These are phyloP conservation scores for Eucalyptus urophylla DNA, from an alignment of 345 rosid species.

Conservation along the genomic window DNA sequence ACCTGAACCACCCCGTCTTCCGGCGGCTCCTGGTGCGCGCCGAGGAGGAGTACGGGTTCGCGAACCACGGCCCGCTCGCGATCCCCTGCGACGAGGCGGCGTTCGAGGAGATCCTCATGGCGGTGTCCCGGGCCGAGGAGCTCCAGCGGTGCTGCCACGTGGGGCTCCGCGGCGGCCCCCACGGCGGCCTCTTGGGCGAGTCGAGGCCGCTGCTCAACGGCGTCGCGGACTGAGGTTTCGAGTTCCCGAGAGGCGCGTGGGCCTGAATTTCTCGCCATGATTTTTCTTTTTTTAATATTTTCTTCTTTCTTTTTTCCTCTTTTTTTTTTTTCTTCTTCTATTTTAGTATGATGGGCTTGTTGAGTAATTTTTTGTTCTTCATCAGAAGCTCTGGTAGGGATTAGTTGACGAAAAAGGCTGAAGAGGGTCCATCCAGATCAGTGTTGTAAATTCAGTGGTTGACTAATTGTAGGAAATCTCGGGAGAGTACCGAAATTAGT, in stretches of 20 bases:
- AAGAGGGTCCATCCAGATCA: neutral
- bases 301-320: neutral
- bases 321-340: neutral
- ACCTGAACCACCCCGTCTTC: slow-evolving; percentile 84
- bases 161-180: slow-evolving; percentile 3
- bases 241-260: neutral
- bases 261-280: neutral
- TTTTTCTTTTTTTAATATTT: neutral
- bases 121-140: slow-evolving; percentile 38
- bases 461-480: slow-evolving; percentile 2
- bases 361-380: neutral
- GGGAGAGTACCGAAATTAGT: neutral
- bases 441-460: slow-evolving; percentile 13
- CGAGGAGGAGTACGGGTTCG: slow-evolving; percentile 89
- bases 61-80: slow-evolving; percentile 47
- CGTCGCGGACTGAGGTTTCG: slow-evolving; percentile 5
- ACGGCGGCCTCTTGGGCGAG: slow-evolving; percentile 14
- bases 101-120: slow-evolving; percentile 61
- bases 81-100: slow-evolving; percentile 77
- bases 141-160: slow-evolving; percentile 47
- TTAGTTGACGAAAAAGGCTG: neutral
- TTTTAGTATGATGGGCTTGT: neutral
- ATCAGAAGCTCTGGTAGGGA: neutral
- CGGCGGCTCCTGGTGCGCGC: slow-evolving; percentile 45
- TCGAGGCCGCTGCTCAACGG: slow-evolving; percentile 59